Base-by-base conservation (phyloP, 2,329 filamentous ascomycete species). In the Penicillium oxalicum region DNA sequence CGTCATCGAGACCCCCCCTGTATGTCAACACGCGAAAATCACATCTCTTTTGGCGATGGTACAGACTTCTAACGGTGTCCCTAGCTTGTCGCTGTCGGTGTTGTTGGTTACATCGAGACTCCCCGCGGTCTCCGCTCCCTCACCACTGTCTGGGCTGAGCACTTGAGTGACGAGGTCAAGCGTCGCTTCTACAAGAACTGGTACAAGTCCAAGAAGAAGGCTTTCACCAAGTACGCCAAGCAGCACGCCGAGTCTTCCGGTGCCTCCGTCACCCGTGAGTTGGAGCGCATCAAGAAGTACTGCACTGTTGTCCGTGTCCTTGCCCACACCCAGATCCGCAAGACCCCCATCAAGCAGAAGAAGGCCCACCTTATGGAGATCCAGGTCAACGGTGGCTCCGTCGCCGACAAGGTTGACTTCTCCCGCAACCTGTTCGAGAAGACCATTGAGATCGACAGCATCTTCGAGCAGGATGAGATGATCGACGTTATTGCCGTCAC, bases 121-220 rank as follows among this genome's bases (percentile, higher is more conserved):
- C 93, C 93, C 76, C 93, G 93, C 71, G 93, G 93, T 80, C 90
- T 98, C 71, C 91, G 93, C 76, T 98, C 93, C 63, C 90, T 98
- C 77, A 96, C 91, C 75, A 97, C 93, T 73, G 89, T 98, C 74
- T 98, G 93, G 93, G 93, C 93, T 72, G 93, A 97, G 85, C 93
- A 98, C 77, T 78, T 98, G 77, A 88, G 87, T 78, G 93, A 98
- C 77, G 93, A 97, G 81, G 74, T 98, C 77, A 95, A 95, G 87
- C 88, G 93, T 71, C 88, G 93, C 74, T 98, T 98, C 89, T 98
- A 98, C 88, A 97, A 97, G 90, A 98, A 98, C 87, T 98, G 93
- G 93, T 98, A 98, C 88, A 95, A 95, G 87, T 90, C 85, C 84
- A 98, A 98, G 91, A 97, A 96, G 89, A 98, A 98, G 91, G 93